Percentiles rank a stretch among this genome's conserved stretches.
Conservation (phyloP, 352 stramenopile species). For the Globisporangium canariense region DNA sequence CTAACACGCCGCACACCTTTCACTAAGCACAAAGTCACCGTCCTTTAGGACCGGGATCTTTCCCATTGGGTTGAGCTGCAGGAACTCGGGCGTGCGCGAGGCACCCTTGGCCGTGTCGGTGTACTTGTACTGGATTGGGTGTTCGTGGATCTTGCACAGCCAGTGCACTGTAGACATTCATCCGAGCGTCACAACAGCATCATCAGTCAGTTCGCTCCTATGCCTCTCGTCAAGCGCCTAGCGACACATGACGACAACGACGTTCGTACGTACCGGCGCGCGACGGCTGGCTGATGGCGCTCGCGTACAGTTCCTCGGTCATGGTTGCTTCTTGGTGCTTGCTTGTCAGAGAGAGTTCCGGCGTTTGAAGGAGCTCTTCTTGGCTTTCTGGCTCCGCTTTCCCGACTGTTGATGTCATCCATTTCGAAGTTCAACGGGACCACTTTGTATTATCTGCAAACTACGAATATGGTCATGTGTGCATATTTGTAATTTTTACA, state of each 20-base stretch:
- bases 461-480: no score
- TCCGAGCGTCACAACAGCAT: neutral
- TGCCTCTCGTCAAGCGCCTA: neutral
- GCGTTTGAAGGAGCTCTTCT: constrained; percentile 2
- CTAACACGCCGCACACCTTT: constrained; percentile 33
- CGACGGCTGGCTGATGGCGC: constrained; percentile 60
- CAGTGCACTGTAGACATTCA: constrained; percentile 39
- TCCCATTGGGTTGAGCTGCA: constrained; percentile 54
- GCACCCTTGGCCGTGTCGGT: constrained; percentile 52
- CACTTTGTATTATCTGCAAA: no score
- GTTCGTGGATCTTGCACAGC: constrained; percentile 70
- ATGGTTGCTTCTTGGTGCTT: constrained; percentile 18
- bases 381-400: neutral
- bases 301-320: constrained; percentile 52
- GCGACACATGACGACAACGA: neutral
- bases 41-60: constrained; percentile 72
- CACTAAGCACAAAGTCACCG: constrained; percentile 58
- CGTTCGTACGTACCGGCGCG: constrained; percentile 34
- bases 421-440: constrained; percentile 8
- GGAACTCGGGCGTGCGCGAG: constrained; percentile 44
- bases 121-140: constrained; percentile 56
- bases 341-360: neutral
- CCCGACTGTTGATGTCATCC: constrained; percentile 9
- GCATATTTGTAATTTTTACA: no score
- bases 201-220: neutral